Evolutionary conservation across 148 eudicot genomes (phyloP).

Genomic region (Chenopodium suecicum): DNA sequence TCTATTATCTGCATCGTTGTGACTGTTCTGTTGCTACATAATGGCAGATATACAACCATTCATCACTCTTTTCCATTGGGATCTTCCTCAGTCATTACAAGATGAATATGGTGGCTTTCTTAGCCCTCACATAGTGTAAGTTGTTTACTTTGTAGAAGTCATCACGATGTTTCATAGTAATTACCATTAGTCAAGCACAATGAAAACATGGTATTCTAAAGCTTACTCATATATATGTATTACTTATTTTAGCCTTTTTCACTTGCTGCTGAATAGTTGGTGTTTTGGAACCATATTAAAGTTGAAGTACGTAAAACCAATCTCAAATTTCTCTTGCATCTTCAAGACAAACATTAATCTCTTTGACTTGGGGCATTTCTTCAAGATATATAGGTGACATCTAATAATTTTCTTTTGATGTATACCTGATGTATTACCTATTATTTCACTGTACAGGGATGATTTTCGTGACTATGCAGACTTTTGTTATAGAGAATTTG

Average conservation of each 20-base stretch:
- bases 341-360: neutral
- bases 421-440: neutral
- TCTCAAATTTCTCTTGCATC: neutral
- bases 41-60: constrained; percentile 44
- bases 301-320: too few relatives aligned
- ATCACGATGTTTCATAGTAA: neutral
- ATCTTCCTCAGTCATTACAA: constrained; percentile 45
- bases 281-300: neutral
- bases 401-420: neutral
- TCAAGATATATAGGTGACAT: neutral
- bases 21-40: neutral
- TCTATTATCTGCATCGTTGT: neutral
- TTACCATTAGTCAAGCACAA: neutral
- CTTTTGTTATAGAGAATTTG: constrained; percentile 47
- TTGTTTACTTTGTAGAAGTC: neutral
- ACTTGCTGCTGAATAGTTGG: neutral
- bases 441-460: constrained; percentile 30
- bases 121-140: constrained; percentile 42
- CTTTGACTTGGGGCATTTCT: neutral
- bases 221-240: neutral
- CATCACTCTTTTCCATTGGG: constrained; percentile 52
- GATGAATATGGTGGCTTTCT: constrained; percentile 52
- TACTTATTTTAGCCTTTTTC: neutral
- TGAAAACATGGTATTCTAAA: neutral
- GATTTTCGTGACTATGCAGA: constrained; percentile 50